Base-by-base conservation (phyloP, 805 yeast genomes). In the Kodamaea jinghongensis region DNA sequence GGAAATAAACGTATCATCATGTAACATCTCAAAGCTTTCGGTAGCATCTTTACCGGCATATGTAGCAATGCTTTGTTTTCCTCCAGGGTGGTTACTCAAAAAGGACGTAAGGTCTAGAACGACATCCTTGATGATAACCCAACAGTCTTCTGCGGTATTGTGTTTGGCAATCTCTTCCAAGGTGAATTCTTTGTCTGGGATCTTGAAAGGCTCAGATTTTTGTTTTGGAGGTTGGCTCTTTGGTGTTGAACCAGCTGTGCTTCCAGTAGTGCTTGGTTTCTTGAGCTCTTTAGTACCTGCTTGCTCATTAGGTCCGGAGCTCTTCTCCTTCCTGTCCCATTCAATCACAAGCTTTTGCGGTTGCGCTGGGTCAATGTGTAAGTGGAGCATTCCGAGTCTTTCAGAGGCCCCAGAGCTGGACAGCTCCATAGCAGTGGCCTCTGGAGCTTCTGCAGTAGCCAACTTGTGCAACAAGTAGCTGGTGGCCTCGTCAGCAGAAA, bases 11-110 rank as follows among this genome's bases (percentile, higher is more conserved):
- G 65, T 65, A 46, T 79, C 84, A 41, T 77, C 79, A 51, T 79
- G 84, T 38, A 78, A 58, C 77, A 72, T 70, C 30, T 62, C 76
- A 48, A 71, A 72, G 36, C 71, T 69, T 41, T 70, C 75, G 2
- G 75, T 71, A 4, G 77, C 76, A 46, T 70, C 76, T 45, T 60
- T 66, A 1, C 78, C 76, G 6, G 78, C 80, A 47, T 62, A 63
- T 25, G 57, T 60, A 39, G 73, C 50, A 27, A 77, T 64, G 12
- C 72, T 65, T 10, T 51, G 47, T 33, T 50, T 55, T 6, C 86
- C 86, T 17, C 86, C 86, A 5, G 86, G 86, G 48, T 71, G 79
- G 45, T 66, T 60, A 11, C 52, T 45, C 42, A 74, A 54, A 46
- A 76, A 76, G 10, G 63, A 46, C 0, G 79, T 69, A 33, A 67